These are phyloP conservation scores for Malus asiatica DNA, from an alignment of 306 rosid species.

Conservation along the genomic window DNA sequence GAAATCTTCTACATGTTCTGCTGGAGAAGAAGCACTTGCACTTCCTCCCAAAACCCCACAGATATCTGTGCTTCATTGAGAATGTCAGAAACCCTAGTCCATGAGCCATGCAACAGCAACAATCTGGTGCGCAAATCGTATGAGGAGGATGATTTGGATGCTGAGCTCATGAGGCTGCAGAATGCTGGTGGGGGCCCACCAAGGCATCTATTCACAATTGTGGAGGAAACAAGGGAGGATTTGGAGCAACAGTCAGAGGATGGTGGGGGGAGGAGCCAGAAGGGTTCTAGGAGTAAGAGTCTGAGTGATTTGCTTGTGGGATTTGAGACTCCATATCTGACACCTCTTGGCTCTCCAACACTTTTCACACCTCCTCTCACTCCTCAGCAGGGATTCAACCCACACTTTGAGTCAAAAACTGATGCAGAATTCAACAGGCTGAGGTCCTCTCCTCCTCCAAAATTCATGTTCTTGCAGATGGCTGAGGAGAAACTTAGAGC, in stretches of 20 bases:
- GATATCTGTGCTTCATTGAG: constrained; percentile 54
- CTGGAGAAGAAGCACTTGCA: constrained; percentile 56
- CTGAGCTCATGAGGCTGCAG: constrained; percentile 64
- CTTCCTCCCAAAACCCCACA: constrained; percentile 36
- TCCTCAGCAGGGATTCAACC: constrained; percentile 67
- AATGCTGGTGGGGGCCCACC: constrained; percentile 57
- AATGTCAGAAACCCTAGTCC: constrained; percentile 43
- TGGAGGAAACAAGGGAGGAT: constrained; percentile 92
- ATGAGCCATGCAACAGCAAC: constrained; percentile 34
- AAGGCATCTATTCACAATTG: constrained; percentile 80
- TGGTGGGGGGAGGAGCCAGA: constrained; percentile 36
- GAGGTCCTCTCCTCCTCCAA: constrained; percentile 92
- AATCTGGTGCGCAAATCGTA: constrained; percentile 57
- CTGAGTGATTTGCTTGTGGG: constrained; percentile 67
- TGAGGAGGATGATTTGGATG: constrained; percentile 60
- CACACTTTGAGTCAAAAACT: constrained; percentile 63
- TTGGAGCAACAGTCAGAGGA: constrained; percentile 69
- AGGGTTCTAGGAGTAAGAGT: constrained; percentile 57
- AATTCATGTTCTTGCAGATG: constrained; percentile 83
- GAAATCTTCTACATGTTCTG: constrained; percentile 86
- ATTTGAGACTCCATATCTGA: constrained; percentile 80
- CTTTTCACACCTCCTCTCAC: constrained; percentile 76
- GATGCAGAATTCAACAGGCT: constrained; percentile 84
- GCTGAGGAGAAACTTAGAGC: constrained; percentile 86
- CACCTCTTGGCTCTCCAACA: constrained; percentile 76